Conservation (phyloP, 1,284 basidiomycete genomes). For the Rhodotorula mucilaginosa region DNA sequence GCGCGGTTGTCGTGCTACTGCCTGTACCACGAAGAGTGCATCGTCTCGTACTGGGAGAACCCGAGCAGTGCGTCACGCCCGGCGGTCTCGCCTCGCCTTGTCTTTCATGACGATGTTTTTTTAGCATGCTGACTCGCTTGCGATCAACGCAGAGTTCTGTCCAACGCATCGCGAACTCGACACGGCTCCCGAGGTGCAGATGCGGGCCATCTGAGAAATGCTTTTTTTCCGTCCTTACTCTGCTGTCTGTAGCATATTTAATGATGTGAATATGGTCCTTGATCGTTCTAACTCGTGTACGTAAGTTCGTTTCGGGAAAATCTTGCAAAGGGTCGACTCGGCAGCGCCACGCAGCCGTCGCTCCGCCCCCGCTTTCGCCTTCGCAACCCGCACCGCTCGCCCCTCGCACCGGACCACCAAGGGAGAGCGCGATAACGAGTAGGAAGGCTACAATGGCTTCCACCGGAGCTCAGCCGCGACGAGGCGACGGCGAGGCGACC, state of each 20-base stretch:
- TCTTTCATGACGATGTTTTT: too few relatives aligned
- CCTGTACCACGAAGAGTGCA: constrained; percentile 23
- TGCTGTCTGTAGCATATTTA: too few relatives aligned
- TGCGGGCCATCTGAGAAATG: background rate
- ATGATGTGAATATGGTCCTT: too few relatives aligned
- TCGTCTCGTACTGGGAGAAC: constrained; percentile 23
- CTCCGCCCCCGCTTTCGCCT: background rate
- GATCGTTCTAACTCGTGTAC: too few relatives aligned
- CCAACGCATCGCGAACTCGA: constrained; percentile 18
- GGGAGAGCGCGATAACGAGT: too few relatives aligned
- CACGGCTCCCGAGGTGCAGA: background rate
- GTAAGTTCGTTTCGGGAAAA: too few relatives aligned
- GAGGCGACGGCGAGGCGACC: background rate
- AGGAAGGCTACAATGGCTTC: background rate
- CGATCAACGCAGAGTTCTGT: constrained; percentile 4
- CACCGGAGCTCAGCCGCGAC: background rate
- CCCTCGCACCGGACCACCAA: background rate
- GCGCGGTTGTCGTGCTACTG: constrained; percentile 31
- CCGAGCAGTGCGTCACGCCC: constrained; percentile 9
- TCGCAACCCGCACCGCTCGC: background rate
- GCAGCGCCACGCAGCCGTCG: too few relatives aligned
- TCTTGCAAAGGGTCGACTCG: too few relatives aligned
- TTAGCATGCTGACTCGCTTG: too few relatives aligned
- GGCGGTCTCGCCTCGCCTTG: background rate
- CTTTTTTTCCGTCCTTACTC: background rate